Evolutionary conservation across 169 alveolate species (phyloP).

Genomic region (Ichthyophthirius multifiliis): DNA sequence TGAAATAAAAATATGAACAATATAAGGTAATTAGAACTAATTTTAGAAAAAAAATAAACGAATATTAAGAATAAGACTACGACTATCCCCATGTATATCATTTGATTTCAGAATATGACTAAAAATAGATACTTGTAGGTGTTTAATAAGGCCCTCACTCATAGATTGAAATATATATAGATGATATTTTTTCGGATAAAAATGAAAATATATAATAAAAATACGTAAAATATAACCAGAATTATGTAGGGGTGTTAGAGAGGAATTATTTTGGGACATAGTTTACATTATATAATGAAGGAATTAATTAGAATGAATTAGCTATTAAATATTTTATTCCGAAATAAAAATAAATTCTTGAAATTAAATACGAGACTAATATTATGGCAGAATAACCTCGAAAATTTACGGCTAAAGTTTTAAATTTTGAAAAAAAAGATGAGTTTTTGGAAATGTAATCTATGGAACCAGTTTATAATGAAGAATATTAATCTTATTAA

Average conservation of each 20-base stretch:
- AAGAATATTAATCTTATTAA: constrained; percentile 24
- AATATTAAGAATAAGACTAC: background rate
- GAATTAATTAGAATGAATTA: background rate
- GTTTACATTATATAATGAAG: background rate
- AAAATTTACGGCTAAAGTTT: constrained; percentile 15
- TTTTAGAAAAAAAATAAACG: background rate
- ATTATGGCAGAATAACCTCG: constrained; percentile 42
- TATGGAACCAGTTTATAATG: constrained; percentile 28
- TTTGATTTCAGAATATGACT: background rate
- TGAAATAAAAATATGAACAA: background rate
- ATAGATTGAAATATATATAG: background rate
- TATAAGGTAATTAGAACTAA: background rate
- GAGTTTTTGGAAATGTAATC: constrained; percentile 3
- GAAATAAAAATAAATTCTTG: background rate
- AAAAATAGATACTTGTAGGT: background rate
- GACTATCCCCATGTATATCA: constrained; percentile 9
- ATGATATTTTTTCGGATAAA: background rate
- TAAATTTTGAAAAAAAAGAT: constrained; percentile 13
- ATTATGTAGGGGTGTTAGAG: background rate
- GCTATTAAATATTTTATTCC: background rate
- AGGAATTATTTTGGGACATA: constrained; percentile 15
- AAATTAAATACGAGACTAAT: constrained; percentile 34
- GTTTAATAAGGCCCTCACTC: background rate
- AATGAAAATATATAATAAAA: background rate
- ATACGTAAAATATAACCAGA: background rate